Conservation (phyloP, 331 rosid genomes). For the Quercus lobata region DNA sequence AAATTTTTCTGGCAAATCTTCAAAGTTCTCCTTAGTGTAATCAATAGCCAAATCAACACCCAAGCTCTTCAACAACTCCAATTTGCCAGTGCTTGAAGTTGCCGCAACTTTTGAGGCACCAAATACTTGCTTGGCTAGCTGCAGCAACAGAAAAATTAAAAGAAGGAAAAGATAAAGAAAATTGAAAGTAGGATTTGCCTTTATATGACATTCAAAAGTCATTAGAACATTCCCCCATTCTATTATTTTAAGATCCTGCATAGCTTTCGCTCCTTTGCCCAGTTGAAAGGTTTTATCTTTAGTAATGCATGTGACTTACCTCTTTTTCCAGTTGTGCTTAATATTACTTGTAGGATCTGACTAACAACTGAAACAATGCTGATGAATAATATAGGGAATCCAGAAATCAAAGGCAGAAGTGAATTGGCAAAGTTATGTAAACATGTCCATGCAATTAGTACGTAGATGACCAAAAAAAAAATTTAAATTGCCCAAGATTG, state of each 20-base stretch:
- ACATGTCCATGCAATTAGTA: neutral
- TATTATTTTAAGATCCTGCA: neutral
- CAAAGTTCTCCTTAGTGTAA: conserved; percentile 82
- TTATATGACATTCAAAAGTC: neutral
- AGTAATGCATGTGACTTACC: neutral
- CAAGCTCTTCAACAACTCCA: conserved; percentile 76
- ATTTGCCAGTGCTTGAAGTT: conserved; percentile 74
- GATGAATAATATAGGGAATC: neutral
- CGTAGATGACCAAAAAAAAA: too few relatives aligned
- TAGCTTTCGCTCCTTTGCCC: neutral
- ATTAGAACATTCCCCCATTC: neutral
- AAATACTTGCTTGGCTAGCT: conserved; percentile 91
- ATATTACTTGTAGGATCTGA: neutral
- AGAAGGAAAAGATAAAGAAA: neutral
- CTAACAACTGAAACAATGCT: neutral
- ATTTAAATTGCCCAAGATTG: neutral
- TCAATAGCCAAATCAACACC: conserved; percentile 91
- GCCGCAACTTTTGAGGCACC: conserved; percentile 94
- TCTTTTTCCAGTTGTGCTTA: neutral
- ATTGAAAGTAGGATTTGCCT: neutral
- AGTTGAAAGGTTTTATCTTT: neutral
- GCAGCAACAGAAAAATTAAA: neutral
- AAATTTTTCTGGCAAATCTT: conserved; percentile 78
- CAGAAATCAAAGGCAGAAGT: neutral
- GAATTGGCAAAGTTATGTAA: neutral